phyloP scores from a whole-genome alignment of 257 asterid species.

The Jaltomata sinuosa region DNA sequence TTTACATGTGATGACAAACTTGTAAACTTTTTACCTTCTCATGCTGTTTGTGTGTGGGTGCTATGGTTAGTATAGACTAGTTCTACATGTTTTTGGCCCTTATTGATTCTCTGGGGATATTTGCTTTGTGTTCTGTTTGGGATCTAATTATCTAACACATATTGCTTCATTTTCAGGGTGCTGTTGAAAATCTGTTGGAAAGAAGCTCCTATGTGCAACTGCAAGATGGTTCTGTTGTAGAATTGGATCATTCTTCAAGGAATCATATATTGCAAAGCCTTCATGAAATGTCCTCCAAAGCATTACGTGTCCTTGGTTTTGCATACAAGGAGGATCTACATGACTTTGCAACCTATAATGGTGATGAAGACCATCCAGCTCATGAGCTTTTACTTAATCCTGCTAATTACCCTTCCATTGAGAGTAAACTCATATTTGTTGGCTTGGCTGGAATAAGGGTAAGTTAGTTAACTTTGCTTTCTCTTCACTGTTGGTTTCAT shows the following conservation, averaged over 20 bases:
- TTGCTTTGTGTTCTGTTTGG: neutral
- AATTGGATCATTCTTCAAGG: slow-evolving; percentile 45
- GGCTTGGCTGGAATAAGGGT: slow-evolving; percentile 96
- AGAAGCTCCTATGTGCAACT: slow-evolving; percentile 82
- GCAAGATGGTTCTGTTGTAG: slow-evolving; percentile 66
- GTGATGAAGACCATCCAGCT: slow-evolving; percentile 96
- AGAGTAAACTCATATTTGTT: slow-evolving; percentile 74
- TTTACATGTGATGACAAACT: neutral
- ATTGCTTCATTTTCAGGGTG: slow-evolving; percentile 55
- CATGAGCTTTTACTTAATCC: slow-evolving; percentile 80
- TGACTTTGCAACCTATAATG: slow-evolving; percentile 65
- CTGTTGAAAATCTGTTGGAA: slow-evolving; percentile 88
- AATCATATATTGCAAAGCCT: slow-evolving; percentile 55
- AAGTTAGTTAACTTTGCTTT: slow-evolving; percentile 24
- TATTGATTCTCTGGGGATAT: neutral
- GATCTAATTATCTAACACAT: neutral
- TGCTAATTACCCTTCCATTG: slow-evolving; percentile 73
- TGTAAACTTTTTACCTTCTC: neutral
- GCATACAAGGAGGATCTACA: slow-evolving; percentile 73
- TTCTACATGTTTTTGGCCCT: neutral
- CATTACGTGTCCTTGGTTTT: slow-evolving; percentile 89
- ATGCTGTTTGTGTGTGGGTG: neutral
- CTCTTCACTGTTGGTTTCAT: neutral
- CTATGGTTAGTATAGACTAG: neutral
- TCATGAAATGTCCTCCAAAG: slow-evolving; percentile 70